Base-by-base conservation (phyloP, 1,139 yeast genomes). In the Scheffersomyces parashehatae region DNA sequence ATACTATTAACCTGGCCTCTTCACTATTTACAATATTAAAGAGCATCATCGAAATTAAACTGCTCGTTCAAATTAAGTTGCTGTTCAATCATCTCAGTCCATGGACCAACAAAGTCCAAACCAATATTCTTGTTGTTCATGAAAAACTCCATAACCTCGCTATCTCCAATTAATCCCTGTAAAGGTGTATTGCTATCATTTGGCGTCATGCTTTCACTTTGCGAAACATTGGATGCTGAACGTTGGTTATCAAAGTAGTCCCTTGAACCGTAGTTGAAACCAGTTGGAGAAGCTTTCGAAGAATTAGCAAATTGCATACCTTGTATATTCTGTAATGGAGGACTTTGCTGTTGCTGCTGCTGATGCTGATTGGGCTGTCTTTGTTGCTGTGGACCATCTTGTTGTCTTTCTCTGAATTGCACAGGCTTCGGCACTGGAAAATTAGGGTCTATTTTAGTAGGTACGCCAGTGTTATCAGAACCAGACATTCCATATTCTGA, bases 81-180 rank as follows among this genome's bases (percentile, higher is more conserved):
- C 51, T 83, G 88, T 59, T 88, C 96, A 41, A 88, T 79, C 77
- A 86, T 85, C 59, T 86, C 91, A 7, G 95, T 86, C 83, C 95
- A 85, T 3, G 95, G 95, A 36, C 87, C 96, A 30, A 88, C 96
- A 54, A 88, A 88, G 47, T 88, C 95, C 43, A 88, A 70, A 14
- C 96, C 96, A 32, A 87, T 82, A 41, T 71, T 67, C 39, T 75
- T 77, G 53, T 84, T 83, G 54, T 78, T 81, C 43, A 82, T 71
- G 56, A 88, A 87, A 87, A 89, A 85, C 46, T 83, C 87, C 61
- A 83, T 79, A 10, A 84, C 79, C 41, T 82, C 85, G 43, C 79
- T 81, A 35, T 82, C 82, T 2, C 72, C 75, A 7, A 48, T 44
- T 37, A 63, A 49, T 15, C 40, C 42, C 10, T 33, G 38, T 24